Evolutionary conservation across 75 land plant genomes (phyloP).

Genomic region (Chamaecyparis obtusa): DNA sequence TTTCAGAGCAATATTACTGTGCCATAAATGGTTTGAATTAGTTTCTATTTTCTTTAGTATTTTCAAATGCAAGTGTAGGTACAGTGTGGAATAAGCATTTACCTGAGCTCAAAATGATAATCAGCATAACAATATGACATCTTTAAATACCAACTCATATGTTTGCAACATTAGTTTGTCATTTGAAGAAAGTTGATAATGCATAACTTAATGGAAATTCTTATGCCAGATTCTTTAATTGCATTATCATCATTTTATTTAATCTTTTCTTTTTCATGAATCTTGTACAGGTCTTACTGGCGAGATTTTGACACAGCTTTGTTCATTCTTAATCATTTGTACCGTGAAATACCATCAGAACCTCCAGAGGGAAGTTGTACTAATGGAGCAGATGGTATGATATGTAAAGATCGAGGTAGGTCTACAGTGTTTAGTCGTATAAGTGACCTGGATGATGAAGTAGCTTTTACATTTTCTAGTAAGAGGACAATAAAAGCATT

Average conservation of each 20-base stretch:
- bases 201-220: not conserved
- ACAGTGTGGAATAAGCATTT: not conserved
- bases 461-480: slow-evolving; percentile 12
- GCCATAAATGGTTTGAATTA: not conserved
- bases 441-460: slow-evolving; percentile 6
- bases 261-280: slow-evolving; percentile 19
- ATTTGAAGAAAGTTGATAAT: not conserved
- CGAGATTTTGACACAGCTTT: slow-evolving; percentile 95
- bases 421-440: not conserved
- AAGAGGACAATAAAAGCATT: slow-evolving; percentile 5
- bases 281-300: slow-evolving; percentile 82
- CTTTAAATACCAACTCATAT: not conserved
- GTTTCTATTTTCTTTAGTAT: not conserved
- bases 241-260: not conserved
- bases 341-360: slow-evolving; percentile 78
- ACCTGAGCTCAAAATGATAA: not conserved
- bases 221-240: not conserved
- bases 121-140: not conserved
- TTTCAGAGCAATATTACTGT: not conserved
- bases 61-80: not conserved
- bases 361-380: slow-evolving; percentile 17
- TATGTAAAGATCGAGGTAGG: not conserved
- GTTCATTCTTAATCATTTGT: slow-evolving; percentile 94
- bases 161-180: not conserved
- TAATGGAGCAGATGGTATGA: not conserved